phyloP scores from a whole-genome alignment of 352 stramenopile species.

The Detonula confervacea region DNA sequence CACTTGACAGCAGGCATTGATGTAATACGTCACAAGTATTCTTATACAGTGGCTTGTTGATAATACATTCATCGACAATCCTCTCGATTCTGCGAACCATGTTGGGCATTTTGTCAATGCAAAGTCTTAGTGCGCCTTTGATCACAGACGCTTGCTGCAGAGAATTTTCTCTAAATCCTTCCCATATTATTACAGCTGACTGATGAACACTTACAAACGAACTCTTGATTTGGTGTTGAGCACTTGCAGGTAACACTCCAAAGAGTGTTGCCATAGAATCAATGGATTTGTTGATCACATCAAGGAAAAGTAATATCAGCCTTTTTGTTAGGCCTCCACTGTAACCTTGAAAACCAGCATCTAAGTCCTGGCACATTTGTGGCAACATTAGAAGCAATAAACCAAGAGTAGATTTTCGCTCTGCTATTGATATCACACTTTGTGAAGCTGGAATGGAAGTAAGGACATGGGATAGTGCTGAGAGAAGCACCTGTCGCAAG shows the following conservation, averaged over 20 bases:
- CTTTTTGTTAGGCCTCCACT: constrained; percentile 43
- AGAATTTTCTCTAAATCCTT: constrained; percentile 38
- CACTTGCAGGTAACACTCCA: constrained; percentile 24
- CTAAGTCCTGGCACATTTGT: constrained; percentile 44
- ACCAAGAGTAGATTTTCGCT: constrained; percentile 24
- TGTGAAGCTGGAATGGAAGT: background rate
- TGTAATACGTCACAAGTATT: constrained; percentile 30
- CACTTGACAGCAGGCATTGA: constrained; percentile 29
- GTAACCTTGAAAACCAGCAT: constrained; percentile 33
- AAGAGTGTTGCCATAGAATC: constrained; percentile 24
- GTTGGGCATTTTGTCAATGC: constrained; percentile 46
- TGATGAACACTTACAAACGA: constrained; percentile 37
- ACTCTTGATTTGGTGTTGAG: constrained; percentile 16
- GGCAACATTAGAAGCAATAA: constrained; percentile 36
- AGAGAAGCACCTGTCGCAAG: constrained; percentile 25
- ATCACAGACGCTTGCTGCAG: constrained; percentile 34
- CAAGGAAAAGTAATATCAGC: constrained; percentile 36
- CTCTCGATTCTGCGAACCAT: constrained; percentile 42
- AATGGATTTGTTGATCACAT: constrained; percentile 43
- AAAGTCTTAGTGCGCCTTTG: constrained; percentile 43
- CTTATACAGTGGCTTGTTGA: constrained; percentile 7
- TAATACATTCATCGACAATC: constrained; percentile 28
- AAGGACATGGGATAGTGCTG: constrained; percentile 18
- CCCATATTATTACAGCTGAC: constrained; percentile 40
- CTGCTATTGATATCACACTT: constrained; percentile 17